phyloP scores from a whole-genome alignment of 106 monocot genomes.

The Phalaenopsis equestris region DNA sequence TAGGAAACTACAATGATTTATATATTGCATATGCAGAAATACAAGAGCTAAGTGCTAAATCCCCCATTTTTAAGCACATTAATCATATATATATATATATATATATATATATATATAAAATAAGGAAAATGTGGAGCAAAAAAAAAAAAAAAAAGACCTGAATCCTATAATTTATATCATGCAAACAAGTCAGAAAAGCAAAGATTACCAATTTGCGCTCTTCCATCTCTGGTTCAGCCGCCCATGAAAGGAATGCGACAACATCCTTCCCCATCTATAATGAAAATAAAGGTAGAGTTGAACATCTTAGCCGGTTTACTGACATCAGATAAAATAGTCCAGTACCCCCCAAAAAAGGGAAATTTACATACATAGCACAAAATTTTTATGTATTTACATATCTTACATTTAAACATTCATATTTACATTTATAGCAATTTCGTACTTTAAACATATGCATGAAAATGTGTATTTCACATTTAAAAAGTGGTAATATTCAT shows the following conservation, averaged over 20 bases:
- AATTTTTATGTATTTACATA: background rate
- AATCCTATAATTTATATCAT: background rate
- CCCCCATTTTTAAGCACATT: no score
- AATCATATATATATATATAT: no score
- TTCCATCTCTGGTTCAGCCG: conserved; percentile 92
- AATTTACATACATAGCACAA: background rate
- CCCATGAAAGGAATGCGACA: conserved; percentile 89
- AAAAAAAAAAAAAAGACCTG: background rate
- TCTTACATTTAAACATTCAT: background rate
- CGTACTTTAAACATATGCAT: no score
- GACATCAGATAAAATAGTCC: background rate
- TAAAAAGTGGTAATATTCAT: no score
- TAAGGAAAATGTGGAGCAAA: background rate
- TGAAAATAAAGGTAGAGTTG: background rate
- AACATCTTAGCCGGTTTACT: background rate
- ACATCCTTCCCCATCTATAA: conserved; percentile 96
- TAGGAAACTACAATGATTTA: no score
- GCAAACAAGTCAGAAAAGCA: background rate
- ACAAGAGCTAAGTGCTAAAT: background rate
- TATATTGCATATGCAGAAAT: no score
- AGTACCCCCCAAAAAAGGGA: background rate
- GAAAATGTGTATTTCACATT: no score
- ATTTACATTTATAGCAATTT: no score
- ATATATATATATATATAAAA: no score
- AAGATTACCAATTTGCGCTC: conserved; percentile 72